phyloP scores from a whole-genome alignment of 371 early-diverging fungal species.

The Mucor plumbeus region DNA sequence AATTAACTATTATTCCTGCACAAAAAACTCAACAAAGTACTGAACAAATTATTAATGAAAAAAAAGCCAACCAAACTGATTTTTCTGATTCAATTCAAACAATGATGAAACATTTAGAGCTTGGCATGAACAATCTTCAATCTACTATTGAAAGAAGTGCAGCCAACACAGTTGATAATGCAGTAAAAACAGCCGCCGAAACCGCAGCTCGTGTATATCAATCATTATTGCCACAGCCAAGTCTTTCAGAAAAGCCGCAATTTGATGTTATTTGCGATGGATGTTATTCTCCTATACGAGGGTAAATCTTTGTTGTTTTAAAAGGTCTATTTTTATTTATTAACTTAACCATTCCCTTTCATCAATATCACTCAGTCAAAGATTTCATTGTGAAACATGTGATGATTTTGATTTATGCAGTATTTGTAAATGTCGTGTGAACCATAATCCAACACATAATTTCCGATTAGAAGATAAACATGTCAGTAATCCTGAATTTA shows the following conservation, averaged over 20 bases:
- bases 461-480: slow-evolving; percentile 24
- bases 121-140: slow-evolving; percentile 17
- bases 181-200: slow-evolving; percentile 20
- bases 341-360: neutral
- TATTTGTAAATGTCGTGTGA: slow-evolving; percentile 36
- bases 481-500: neutral
- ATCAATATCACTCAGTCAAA: slow-evolving; percentile 14
- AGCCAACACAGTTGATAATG: slow-evolving; percentile 14
- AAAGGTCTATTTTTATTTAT: too few relatives aligned
- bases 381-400: slow-evolving; percentile 54
- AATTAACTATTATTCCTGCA: slow-evolving; percentile 9
- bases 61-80: neutral
- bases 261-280: slow-evolving; percentile 52
- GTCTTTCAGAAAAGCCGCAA: slow-evolving; percentile 14
- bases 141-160: slow-evolving; percentile 12
- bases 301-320: too few relatives aligned
- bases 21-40: slow-evolving; percentile 4
- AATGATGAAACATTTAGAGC: slow-evolving; percentile 24
- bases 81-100: slow-evolving; percentile 18
- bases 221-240: slow-evolving; percentile 10
- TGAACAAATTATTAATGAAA: neutral
- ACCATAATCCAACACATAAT: slow-evolving; percentile 32
- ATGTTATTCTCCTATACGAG: slow-evolving; percentile 45
- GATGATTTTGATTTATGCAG: slow-evolving; percentile 59
- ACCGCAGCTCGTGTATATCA: slow-evolving; percentile 25